phyloP scores from a whole-genome alignment of 2,329 filamentous ascomycete genomes.

The Talaromyces funiculosus region DNA sequence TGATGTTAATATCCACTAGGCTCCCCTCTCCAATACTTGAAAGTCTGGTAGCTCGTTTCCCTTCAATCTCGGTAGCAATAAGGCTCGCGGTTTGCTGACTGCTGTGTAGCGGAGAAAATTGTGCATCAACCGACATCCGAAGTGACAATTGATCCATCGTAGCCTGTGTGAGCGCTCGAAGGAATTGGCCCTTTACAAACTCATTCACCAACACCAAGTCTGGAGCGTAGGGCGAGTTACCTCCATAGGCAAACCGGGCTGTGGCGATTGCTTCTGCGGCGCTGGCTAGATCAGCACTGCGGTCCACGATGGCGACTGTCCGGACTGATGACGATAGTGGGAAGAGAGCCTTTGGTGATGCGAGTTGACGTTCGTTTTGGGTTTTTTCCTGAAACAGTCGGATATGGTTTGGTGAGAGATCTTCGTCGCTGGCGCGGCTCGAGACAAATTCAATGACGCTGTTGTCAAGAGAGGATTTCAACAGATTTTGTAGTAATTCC shows the following conservation, averaged over 20 bases:
- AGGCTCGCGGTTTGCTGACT: background rate
- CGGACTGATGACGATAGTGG: constrained; percentile 25
- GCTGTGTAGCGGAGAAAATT: constrained; percentile 3
- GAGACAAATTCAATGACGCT: constrained; percentile 33
- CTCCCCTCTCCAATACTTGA: background rate
- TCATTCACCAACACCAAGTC: constrained; percentile 62
- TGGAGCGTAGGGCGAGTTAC: constrained; percentile 56
- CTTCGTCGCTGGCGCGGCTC: constrained; percentile 31
- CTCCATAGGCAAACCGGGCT: constrained; percentile 52
- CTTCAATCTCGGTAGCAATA: background rate
- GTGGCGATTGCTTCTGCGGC: constrained; percentile 51
- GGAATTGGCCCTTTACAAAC: constrained; percentile 52
- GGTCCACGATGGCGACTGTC: constrained; percentile 55
- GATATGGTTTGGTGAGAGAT: constrained; percentile 24
- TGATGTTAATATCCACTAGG: background rate
- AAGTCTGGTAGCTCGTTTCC: background rate
- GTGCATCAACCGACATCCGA: constrained; percentile 15
- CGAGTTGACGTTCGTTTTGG: background rate
- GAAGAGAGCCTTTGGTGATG: background rate
- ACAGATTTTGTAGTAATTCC: background rate
- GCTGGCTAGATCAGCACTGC: constrained; percentile 49
- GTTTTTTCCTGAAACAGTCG: constrained; percentile 5
- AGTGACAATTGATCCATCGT: background rate
- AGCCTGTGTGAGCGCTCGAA: constrained; percentile 44
- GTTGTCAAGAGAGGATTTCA: constrained; percentile 19